A percentile compares a stretch with the other conserved stretches of the same genome.
Evolutionary conservation across 805 yeast genomes (phyloP).

Genomic region (Suhomyces prunicola): DNA sequence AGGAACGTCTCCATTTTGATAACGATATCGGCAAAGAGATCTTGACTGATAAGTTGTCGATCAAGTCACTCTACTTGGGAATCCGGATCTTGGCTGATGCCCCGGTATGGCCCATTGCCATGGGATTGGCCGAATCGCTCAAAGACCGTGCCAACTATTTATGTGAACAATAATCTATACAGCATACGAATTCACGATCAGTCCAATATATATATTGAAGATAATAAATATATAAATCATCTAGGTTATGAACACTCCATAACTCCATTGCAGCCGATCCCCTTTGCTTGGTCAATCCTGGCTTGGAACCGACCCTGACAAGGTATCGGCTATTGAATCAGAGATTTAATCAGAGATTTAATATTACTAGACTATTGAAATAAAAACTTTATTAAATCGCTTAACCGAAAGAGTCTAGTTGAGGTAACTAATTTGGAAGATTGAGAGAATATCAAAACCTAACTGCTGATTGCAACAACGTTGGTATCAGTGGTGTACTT

Average conservation of each 20-base stretch:
- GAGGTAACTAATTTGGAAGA: no score
- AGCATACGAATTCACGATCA: background rate
- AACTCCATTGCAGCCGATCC: no score
- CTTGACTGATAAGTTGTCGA: slow-evolving; percentile 48
- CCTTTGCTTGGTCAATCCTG: no score
- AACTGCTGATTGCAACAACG: background rate
- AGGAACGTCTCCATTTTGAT: slow-evolving; percentile 28
- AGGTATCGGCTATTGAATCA: no score
- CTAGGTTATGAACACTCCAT: no score
- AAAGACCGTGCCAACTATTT: slow-evolving; percentile 47
- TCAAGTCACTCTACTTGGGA: slow-evolving; percentile 63
- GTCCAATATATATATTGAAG: background rate
- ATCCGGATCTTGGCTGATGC: slow-evolving; percentile 78
- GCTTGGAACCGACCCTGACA: no score
- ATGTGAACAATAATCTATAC: background rate
- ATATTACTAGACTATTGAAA: no score
- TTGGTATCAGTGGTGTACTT: slow-evolving; percentile 16
- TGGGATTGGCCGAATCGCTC: slow-evolving; percentile 76
- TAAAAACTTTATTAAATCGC: background rate
- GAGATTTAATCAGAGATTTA: no score
- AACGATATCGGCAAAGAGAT: slow-evolving; percentile 42
- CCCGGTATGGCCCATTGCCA: slow-evolving; percentile 81
- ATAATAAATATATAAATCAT: no score
- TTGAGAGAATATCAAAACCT: background rate
- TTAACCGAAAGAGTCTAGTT: background rate